Evolutionary conservation across 495 filamentous ascomycete species (phyloP), one percentile per base, ranked within the genome.

Genomic region (Penicillium chermesinum): DNA sequence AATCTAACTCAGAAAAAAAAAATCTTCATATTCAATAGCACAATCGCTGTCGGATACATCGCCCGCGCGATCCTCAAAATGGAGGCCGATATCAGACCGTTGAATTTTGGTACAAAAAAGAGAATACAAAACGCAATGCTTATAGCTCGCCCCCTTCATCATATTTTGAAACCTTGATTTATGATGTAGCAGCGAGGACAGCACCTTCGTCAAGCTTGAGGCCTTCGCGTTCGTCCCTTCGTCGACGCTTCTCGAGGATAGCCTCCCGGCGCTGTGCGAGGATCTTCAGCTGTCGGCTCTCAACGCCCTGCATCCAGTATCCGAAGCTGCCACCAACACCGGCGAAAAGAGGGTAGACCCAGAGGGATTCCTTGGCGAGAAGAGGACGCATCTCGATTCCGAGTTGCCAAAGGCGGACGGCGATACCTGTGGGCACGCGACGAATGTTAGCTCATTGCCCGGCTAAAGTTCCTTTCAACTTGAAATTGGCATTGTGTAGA

Each of bases 341-440:
- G 19, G 79, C 89, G 66, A 90, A 98, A 62, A 96, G 66, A 41
- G 94, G 91, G 71, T 94, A 98, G n/a, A 79, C 89, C 85, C 85
- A 91, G 50, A 93, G 76, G 34, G 85, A 82, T 62, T 82, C 74
- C 48, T 72, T 77, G 66, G 80, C 81, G 75, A 96, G 85, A 66
- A 95, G 81, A 15, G 93, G 93, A 47, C 93, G 91, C 91, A 95
- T 94, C 73, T 98, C 91, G 61, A 98, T 89, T 56, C 90, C 94
- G 65, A 97, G 85, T 71, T 96, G 91, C 89, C 88, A 96, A 67
- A 89, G 72, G 54, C 91, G 89, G 63, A 91, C 85, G 61, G 83
- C 88, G 62, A 95, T 63, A 75, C 93, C 93, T 98, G 51, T 44
- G 25, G 14, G 30, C 17, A 36, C 30, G n/a, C n/a, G 15, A 38